Evolutionary conservation across 331 rosid species (phyloP).

Genomic region (Cydonia oblonga): DNA sequence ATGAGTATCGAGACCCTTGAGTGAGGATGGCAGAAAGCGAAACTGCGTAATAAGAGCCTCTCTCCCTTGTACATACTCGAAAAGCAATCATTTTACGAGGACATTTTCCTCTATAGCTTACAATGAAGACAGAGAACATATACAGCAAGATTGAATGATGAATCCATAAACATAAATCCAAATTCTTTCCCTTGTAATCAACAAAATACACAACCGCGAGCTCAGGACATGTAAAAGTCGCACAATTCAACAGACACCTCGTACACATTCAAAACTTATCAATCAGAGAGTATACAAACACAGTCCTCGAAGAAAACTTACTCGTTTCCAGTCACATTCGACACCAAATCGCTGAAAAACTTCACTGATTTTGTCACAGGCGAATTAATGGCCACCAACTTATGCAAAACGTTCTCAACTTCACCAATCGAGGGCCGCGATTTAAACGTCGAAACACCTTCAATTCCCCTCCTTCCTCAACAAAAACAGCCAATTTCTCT

Average conservation of each 20-base stretch:
- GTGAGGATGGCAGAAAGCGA: too few relatives aligned
- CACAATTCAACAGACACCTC: neutral
- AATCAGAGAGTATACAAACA: neutral
- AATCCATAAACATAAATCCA: too few relatives aligned
- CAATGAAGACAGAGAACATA: too few relatives aligned
- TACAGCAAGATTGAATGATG: too few relatives aligned
- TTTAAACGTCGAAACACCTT: conserved; percentile 54
- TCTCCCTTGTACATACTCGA: too few relatives aligned
- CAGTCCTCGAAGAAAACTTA: conserved; percentile 12
- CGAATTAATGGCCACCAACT: conserved; percentile 80
- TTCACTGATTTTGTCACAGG: conserved; percentile 79
- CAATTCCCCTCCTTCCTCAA: conserved; percentile 60
- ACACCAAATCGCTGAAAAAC: conserved; percentile 67
- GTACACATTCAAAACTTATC: neutral
- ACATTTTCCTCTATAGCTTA: too few relatives aligned
- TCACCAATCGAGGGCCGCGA: conserved; percentile 53
- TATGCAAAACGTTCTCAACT: conserved; percentile 78
- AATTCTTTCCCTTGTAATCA: neutral
- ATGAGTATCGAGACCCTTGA: too few relatives aligned
- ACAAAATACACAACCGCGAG: neutral
- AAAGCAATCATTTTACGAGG: too few relatives aligned
- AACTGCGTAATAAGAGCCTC: too few relatives aligned
- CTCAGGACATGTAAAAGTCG: neutral
- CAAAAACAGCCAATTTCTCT: conserved; percentile 64
- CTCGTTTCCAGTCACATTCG: conserved; percentile 75